These are phyloP conservation scores for Pseudogymnoascus sp. DNA, from an alignment of 2,329 filamentous ascomycete genomes.

Conservation along the genomic window DNA sequence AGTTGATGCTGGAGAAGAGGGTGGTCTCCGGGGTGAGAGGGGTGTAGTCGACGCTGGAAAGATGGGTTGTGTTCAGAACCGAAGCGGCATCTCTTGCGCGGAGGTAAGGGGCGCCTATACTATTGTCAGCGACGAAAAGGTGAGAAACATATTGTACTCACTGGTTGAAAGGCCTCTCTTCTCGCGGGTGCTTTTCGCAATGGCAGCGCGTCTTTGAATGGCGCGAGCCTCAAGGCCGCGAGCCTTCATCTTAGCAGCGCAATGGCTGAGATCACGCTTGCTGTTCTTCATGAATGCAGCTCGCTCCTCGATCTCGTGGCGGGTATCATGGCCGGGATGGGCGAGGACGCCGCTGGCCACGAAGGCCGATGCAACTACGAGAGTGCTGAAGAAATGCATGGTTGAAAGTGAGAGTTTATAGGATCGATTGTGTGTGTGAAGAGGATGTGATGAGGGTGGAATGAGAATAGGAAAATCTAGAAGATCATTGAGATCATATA, in stretches of 20 bases:
- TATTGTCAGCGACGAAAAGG: background rate
- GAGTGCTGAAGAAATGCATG: background rate
- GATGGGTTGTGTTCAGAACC: constrained; percentile 17
- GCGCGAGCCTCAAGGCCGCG: constrained; percentile 31
- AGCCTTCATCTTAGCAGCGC: constrained; percentile 32
- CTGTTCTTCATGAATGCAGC: constrained; percentile 29
- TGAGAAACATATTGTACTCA: background rate
- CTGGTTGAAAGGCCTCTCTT: constrained; percentile 24
- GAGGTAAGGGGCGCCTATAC: background rate
- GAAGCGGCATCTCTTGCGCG: constrained; percentile 16
- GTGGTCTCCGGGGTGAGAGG: constrained; percentile 28
- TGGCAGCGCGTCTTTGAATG: constrained; percentile 29
- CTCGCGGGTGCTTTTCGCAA: constrained; percentile 28
- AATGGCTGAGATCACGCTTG: constrained; percentile 33
- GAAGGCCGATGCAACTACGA: background rate
- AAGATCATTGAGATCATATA: background rate
- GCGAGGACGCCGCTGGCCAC: constrained; percentile 22
- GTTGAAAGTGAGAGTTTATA: background rate
- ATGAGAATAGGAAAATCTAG: background rate
- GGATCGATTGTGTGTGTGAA: background rate
- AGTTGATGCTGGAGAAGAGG: constrained; percentile 37
- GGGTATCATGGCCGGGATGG: constrained; percentile 34
- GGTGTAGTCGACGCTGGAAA: constrained; percentile 26
- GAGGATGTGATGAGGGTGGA: background rate
- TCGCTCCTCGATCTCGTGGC: constrained; percentile 30